Conservation (phyloP, 805 yeast genomes). For the Saturnispora hagleri region DNA sequence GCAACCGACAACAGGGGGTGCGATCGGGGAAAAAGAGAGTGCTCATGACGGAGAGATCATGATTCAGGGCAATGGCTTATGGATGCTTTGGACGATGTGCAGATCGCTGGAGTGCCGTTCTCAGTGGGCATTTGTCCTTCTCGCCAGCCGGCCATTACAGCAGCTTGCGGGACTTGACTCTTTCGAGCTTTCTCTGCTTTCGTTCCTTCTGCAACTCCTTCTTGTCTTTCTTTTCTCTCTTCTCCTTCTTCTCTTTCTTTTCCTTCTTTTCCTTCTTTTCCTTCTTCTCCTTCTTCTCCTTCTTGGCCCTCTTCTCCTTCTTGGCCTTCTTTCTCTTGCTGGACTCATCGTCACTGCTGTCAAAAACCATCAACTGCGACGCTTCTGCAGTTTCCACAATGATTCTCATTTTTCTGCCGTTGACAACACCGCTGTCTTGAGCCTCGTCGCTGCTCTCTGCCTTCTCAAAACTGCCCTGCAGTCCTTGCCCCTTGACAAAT, state of each 20-base stretch:
- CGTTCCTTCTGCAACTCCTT: slow-evolving; percentile 14
- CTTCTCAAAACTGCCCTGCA: slow-evolving; percentile 67
- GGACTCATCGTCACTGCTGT: slow-evolving; percentile 23
- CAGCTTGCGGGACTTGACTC: not conserved
- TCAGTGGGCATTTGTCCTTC: not conserved
- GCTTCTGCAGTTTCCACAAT: slow-evolving; percentile 5
- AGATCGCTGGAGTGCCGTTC: too few relatives aligned
- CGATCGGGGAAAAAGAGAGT: not conserved
- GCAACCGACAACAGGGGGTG: not conserved
- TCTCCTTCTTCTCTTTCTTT: slow-evolving; percentile 16
- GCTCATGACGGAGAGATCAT: not conserved
- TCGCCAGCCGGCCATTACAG: not conserved
- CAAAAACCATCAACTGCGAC: slow-evolving; percentile 19
- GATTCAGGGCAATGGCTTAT: too few relatives aligned
- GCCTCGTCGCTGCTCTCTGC: slow-evolving; percentile 13
- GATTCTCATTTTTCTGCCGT: slow-evolving; percentile 1
- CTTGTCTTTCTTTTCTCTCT: slow-evolving; percentile 16
- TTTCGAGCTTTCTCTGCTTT: slow-evolving; percentile 7
- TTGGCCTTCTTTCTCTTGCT: slow-evolving; percentile 18
- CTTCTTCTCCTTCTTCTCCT: slow-evolving; percentile 16
- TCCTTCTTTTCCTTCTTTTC: slow-evolving; percentile 20
- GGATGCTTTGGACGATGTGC: too few relatives aligned
- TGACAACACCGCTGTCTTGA: slow-evolving; percentile 8
- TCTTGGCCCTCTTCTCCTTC: slow-evolving; percentile 8
- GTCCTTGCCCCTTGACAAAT: slow-evolving; percentile 83